These are phyloP conservation scores for Persicaria maculosa DNA, from an alignment of 148 eudicot species.

Conservation along the genomic window DNA sequence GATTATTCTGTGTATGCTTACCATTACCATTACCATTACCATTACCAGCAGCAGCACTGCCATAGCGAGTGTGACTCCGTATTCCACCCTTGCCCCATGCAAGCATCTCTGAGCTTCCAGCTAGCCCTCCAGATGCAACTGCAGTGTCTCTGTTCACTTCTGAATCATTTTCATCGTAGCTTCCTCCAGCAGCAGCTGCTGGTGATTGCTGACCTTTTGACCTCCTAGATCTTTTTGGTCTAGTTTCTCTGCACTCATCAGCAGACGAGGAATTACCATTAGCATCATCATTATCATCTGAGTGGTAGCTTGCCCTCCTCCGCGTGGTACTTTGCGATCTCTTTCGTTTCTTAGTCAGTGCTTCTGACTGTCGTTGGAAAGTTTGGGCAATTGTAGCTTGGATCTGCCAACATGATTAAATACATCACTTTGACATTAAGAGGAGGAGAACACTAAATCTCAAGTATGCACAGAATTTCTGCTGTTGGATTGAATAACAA, in stretches of 20 bases:
- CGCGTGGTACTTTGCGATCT: conserved; percentile 39
- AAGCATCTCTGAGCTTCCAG: conserved; percentile 48
- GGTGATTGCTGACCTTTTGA: conserved; percentile 36
- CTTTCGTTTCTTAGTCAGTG: conserved; percentile 39
- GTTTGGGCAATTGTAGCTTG: conserved; percentile 46
- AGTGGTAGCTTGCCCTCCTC: conserved; percentile 43
- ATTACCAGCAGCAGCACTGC: background rate
- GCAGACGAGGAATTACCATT: conserved; percentile 59
- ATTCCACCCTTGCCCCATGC: conserved; percentile 73
- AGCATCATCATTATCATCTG: conserved; percentile 59
- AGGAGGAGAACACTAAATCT: background rate
- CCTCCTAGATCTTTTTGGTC: conserved; percentile 40
- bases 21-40: conserved; percentile 32
- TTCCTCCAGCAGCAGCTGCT: conserved; percentile 29
- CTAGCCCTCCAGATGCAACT: conserved; percentile 33
- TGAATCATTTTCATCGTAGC: conserved; percentile 32
- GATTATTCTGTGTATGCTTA: conserved; percentile 35
- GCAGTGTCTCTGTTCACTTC: conserved; percentile 37
- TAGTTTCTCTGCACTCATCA: conserved; percentile 54
- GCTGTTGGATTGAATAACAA: background rate
- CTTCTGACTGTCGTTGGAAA: conserved; percentile 46
- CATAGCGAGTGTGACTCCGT: conserved; percentile 49
- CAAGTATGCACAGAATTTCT: too few species aligned
- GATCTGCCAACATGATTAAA: conserved; percentile 24
- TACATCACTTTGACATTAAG: background rate